These are phyloP conservation scores for Psilocybe cyanescens DNA, from an alignment of 768 basidiomycete genomes.

Conservation along the genomic window DNA sequence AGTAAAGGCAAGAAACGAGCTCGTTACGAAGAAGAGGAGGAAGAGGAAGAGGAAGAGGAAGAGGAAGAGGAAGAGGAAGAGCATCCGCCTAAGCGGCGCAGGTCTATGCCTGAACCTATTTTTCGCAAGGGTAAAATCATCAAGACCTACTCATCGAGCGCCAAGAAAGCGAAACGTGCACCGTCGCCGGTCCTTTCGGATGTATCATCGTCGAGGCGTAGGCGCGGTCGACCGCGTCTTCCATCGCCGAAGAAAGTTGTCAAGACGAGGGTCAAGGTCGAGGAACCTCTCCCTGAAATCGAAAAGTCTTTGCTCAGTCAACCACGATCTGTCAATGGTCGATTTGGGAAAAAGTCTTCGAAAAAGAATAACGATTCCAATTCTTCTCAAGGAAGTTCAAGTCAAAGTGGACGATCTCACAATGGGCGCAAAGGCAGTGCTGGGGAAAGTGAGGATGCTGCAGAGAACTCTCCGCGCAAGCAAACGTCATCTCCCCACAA, in stretches of 20 bases:
- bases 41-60: constrained; percentile 21
- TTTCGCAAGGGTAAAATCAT: constrained; percentile 26
- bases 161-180: constrained; percentile 16
- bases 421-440: neutral
- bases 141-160: constrained; percentile 24
- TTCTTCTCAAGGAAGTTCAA: constrained; percentile 1
- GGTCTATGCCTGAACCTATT: constrained; percentile 38
- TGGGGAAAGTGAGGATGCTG: constrained; percentile 15
- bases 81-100: constrained; percentile 52
- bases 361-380: constrained; percentile 34
- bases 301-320: constrained; percentile 52
- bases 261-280: constrained; percentile 26
- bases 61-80: constrained; percentile 29
- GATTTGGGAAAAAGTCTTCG: constrained; percentile 57
- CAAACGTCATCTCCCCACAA: constrained; percentile 30
- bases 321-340: constrained; percentile 65
- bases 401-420: neutral
- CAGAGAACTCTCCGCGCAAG: constrained; percentile 17
- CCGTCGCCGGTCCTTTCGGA: constrained; percentile 18
- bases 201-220: constrained; percentile 35
- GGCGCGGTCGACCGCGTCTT: constrained; percentile 46
- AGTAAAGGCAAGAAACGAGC: constrained; percentile 32
- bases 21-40: constrained; percentile 26
- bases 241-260: constrained; percentile 26
- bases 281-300: constrained; percentile 35